Conservation (phyloP, 257 asterid genomes). For the Cordia subcordata region DNA sequence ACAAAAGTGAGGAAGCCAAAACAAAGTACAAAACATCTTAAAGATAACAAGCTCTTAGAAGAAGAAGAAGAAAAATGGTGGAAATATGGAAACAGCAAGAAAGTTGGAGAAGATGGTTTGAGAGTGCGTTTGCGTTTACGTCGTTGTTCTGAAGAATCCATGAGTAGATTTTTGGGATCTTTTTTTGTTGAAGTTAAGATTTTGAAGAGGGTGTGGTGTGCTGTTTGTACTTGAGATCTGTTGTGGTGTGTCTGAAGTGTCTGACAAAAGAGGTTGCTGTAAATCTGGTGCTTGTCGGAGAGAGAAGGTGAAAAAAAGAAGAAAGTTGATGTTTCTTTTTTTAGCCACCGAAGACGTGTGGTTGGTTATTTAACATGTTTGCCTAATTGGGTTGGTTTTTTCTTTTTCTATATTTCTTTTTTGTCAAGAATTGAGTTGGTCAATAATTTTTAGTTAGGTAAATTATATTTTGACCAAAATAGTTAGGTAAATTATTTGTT, state of each 20-base stretch:
- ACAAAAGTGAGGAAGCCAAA: constrained; percentile 46
- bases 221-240: not conserved
- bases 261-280: constrained; percentile 1
- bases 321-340: too few species aligned
- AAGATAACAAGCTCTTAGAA: constrained; percentile 31
- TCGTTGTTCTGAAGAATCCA: constrained; percentile 77
- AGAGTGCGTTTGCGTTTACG: constrained; percentile 73
- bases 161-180: constrained; percentile 9
- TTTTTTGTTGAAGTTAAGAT: constrained; percentile 4
- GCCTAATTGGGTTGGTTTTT: too few species aligned
- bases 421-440: too few species aligned
- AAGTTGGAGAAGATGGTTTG: constrained; percentile 32
- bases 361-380: too few species aligned
- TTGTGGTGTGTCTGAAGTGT: too few species aligned
- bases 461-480: too few species aligned
- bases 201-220: not conserved
- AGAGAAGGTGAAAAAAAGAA: too few species aligned
- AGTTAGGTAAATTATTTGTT: too few species aligned
- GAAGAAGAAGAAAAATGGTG: constrained; percentile 9
- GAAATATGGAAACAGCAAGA: not conserved
- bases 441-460: too few species aligned
- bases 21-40: constrained; percentile 60
- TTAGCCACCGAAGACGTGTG: too few species aligned
- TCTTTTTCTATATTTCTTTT: too few species aligned
- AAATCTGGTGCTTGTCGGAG: constrained; percentile 43